These are phyloP conservation scores for Lactifluus piperatus DNA, from an alignment of 768 basidiomycete genomes.

Conservation along the genomic window DNA sequence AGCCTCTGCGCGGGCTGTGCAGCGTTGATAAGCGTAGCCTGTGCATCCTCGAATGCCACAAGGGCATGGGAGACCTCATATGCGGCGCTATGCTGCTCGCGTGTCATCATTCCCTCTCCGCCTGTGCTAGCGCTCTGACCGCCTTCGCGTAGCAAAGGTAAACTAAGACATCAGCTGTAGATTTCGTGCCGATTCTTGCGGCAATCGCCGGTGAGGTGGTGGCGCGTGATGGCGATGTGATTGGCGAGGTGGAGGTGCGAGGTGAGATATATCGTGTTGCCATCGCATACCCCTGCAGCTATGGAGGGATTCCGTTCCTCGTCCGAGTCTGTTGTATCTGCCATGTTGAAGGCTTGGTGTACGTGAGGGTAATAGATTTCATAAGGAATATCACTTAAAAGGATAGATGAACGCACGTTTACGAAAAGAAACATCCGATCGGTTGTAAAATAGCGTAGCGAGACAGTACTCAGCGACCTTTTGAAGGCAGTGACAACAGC, in stretches of 20 bases:
- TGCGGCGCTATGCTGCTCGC: too few species aligned
- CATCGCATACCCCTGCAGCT: too few species aligned
- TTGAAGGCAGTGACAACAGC: not conserved
- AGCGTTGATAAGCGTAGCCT: too few species aligned
- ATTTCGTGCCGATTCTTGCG: conserved; percentile 54
- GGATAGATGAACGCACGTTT: not conserved
- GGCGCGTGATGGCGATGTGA: conserved; percentile 5
- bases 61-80: too few species aligned
- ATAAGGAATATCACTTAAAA: too few species aligned
- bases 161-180: conserved; percentile 52
- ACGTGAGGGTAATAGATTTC: too few species aligned
- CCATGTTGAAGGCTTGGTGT: not conserved
- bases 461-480: too few species aligned
- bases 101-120: too few species aligned
- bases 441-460: too few species aligned
- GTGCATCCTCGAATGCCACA: not conserved
- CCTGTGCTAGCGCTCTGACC: not conserved
- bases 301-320: too few species aligned
- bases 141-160: conserved; percentile 69
- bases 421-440: not conserved
- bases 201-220: too few species aligned
- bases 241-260: conserved; percentile 11
- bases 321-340: conserved; percentile 2
- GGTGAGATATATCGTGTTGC: not conserved
- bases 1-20: too few species aligned